These are phyloP conservation scores for Phoma sp. DNA, from an alignment of 2,329 filamentous ascomycete genomes.

Conservation along the genomic window DNA sequence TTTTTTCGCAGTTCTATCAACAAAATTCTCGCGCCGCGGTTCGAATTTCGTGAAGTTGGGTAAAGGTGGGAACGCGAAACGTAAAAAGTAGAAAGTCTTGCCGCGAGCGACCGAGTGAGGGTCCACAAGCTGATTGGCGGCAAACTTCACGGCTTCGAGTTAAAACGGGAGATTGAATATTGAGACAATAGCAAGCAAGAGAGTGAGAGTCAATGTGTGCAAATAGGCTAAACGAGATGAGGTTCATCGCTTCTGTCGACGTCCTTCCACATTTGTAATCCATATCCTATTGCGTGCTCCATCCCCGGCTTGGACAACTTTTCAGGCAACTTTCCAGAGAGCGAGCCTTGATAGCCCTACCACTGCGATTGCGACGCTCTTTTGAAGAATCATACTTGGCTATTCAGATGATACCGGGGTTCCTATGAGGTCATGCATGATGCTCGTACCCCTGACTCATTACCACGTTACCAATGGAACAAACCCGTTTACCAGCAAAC, in stretches of 20 bases:
- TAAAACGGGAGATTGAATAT: neutral
- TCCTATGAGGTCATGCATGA: neutral
- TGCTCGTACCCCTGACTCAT: conserved; percentile 1
- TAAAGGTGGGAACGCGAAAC: conserved; percentile 10
- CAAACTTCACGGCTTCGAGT: neutral
- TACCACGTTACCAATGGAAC: neutral
- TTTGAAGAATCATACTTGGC: no score
- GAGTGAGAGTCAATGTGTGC: neutral
- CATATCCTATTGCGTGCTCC: conserved; percentile 7
- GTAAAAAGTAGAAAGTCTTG: conserved; percentile 14
- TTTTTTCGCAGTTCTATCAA: conserved; percentile 9
- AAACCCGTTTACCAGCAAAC: neutral
- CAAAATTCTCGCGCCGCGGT: conserved; percentile 2
- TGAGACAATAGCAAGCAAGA: neutral
- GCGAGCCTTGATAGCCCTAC: neutral
- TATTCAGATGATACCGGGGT: no score
- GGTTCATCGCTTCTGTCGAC: neutral
- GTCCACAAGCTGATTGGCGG: conserved; percentile 7
- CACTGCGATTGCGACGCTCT: neutral
- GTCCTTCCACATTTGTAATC: conserved; percentile 18
- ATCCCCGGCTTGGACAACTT: neutral
- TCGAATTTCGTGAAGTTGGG: conserved; percentile 5
- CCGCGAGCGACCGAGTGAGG: conserved; percentile 10
- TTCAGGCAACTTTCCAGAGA: neutral
- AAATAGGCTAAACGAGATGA: conserved; percentile 12